Base-by-base conservation (phyloP, 306 rosid species). In the Casuarina glauca region DNA sequence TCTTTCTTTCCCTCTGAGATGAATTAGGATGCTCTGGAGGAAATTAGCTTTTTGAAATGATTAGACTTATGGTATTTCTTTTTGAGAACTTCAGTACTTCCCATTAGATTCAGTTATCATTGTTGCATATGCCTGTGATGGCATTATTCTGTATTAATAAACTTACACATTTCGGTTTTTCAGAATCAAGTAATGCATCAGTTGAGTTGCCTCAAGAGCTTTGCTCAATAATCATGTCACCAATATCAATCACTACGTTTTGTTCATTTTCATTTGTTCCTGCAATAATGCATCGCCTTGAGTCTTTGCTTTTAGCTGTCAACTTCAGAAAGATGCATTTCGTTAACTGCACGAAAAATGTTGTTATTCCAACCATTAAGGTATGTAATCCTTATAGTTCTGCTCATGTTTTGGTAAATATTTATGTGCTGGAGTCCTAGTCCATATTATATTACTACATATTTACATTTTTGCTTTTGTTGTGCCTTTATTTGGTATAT, bases 131-230 rank as follows among this genome's bases (percentile, higher is more conserved):
- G 12, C 72, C 11, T 55, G 11, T 54, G 41, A 9, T 20, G 12
- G 55, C 60, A 10, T 68, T 66, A 48, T 51, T 62, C 41, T 62
- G 38, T 44, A 49, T 48, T 72, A 19, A 44, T 60, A 70, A 58
- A 73, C 72, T 4, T 55, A 42, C 1, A 12, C 20, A 46, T 49
- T 69, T 58, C 17, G 13, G 52, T 4, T 57, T 82, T 84, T 82
- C 92, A 92, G 97, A 86, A 75, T 74, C 86, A 17, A 82, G 82
- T 57, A 81, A 76, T 73, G 35, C 5, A 11, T 77, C 74, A 62
- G 97, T 89, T 63, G 95, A 90, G 74, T 77, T 94, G 76, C 98
- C 98, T 19, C 97, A 95, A 0, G 97, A 94, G 53, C 82, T 94
- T 11, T 94, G 98, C 70, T 63, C 17, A 72, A 74, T 94, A 11